These are phyloP conservation scores for Blastocrithidia nonstop DNA, from an alignment of 208 protist species.

Conservation along the genomic window DNA sequence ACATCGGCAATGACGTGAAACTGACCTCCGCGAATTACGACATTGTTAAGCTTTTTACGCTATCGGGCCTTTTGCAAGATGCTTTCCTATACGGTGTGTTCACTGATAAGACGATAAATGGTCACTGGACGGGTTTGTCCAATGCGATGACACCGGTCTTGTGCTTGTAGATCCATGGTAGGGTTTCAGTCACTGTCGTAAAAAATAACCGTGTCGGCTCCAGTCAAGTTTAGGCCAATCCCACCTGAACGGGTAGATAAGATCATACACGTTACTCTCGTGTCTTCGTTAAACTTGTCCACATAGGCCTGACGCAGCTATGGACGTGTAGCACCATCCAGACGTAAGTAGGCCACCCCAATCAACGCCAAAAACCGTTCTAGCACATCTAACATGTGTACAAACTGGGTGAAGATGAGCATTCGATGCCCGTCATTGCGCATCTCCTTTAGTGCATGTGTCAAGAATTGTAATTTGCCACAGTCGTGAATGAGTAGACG, in stretches of 20 bases:
- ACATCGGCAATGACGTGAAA: slow-evolving; percentile 77
- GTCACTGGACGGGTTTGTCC: slow-evolving; percentile 94
- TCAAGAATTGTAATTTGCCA: slow-evolving; percentile 92
- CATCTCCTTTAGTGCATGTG: slow-evolving; percentile 53
- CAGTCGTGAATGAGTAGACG: slow-evolving; percentile 93
- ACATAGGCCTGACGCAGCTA: slow-evolving; percentile 86
- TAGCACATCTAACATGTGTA: slow-evolving; percentile 94
- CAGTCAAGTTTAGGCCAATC: slow-evolving; percentile 97
- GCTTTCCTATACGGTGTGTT: slow-evolving; percentile 93
- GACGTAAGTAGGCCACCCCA: slow-evolving; percentile 85
- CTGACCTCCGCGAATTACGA: slow-evolving; percentile 90
- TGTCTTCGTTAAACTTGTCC: slow-evolving; percentile 89
- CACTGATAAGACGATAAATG: slow-evolving; percentile 92
- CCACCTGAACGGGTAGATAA: slow-evolving; percentile 95
- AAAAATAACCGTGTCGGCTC: slow-evolving; percentile 99
- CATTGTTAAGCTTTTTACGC: slow-evolving; percentile 88
- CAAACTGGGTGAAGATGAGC: slow-evolving; percentile 99
- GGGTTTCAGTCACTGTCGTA: slow-evolving; percentile 99
- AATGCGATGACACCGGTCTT: slow-evolving; percentile 96
- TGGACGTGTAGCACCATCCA: slow-evolving; percentile 88
- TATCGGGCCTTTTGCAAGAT: slow-evolving; percentile 92
- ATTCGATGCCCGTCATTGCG: slow-evolving; percentile 79
- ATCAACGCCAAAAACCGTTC: slow-evolving; percentile 90
- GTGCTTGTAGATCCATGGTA: slow-evolving; percentile 95
- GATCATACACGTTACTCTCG: slow-evolving; percentile 94